phyloP scores from a whole-genome alignment of 2,329 filamentous ascomycete genomes.

The Aspergillus fumigatiaffinis region DNA sequence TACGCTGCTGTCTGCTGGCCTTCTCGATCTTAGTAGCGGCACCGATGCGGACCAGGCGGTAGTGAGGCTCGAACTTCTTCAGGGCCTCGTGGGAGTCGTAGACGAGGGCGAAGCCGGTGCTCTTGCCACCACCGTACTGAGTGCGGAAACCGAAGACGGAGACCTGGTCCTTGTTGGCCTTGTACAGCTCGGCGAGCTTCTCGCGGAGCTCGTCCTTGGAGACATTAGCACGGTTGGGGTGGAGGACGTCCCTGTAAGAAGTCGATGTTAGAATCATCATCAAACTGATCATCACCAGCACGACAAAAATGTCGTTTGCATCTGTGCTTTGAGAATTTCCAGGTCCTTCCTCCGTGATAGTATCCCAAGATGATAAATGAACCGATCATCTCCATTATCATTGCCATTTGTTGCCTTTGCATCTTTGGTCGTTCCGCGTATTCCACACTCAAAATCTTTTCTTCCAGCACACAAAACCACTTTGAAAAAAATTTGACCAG shows the following conservation, averaged over 20 bases:
- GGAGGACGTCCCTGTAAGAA: slow-evolving; percentile 84
- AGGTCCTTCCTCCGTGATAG: background rate
- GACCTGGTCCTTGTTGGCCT: slow-evolving; percentile 95
- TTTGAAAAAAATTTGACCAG: background rate
- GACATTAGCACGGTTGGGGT: slow-evolving; percentile 97
- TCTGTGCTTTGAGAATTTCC: background rate
- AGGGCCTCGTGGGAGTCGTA: slow-evolving; percentile 97
- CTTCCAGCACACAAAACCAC: background rate
- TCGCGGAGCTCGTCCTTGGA: slow-evolving; percentile 97
- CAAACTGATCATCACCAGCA: background rate
- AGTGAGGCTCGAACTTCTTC: slow-evolving; percentile 99
- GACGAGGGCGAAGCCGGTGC: slow-evolving; percentile 95
- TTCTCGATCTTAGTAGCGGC: slow-evolving; percentile 93
- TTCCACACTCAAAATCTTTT: background rate
- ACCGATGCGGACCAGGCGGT: slow-evolving; percentile 92
- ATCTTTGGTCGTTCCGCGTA: background rate
- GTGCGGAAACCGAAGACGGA: slow-evolving; percentile 98
- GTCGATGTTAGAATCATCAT: slow-evolving; percentile 3
- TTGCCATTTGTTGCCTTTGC: background rate
- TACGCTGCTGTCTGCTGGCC: slow-evolving; percentile 98
- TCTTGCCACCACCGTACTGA: slow-evolving; percentile 99
- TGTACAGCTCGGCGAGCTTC: slow-evolving; percentile 95
- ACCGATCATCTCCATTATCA: background rate
- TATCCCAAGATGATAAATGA: background rate
- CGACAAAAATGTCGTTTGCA: background rate